Percentiles rank a stretch among this genome's conserved stretches.
These are phyloP conservation scores for Raphanus sativus DNA, from an alignment of 345 rosid species.

Conservation along the genomic window DNA sequence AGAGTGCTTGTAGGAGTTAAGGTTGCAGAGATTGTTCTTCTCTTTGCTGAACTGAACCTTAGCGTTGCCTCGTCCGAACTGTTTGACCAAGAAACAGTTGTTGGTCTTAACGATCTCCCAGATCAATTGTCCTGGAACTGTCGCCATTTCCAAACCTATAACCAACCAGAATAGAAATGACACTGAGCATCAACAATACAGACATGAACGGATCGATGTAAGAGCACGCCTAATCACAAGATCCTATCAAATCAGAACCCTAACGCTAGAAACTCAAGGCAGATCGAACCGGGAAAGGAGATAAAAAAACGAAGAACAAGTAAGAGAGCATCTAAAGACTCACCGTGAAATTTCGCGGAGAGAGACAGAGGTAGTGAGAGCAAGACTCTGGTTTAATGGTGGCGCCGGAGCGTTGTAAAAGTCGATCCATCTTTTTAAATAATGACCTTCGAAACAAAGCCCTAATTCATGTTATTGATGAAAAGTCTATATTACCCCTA, in stretches of 20 bases:
- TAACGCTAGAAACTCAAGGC: background rate
- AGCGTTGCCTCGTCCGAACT: constrained; percentile 70
- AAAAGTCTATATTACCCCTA: constrained; percentile 17
- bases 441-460: constrained; percentile 10
- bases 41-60: constrained; percentile 70
- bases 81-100: constrained; percentile 71
- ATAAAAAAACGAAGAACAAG: no score
- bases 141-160: constrained; percentile 50
- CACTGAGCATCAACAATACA: background rate
- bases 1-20: constrained; percentile 77
- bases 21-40: constrained; percentile 68
- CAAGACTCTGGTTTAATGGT: constrained; percentile 9
- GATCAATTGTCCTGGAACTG: constrained; percentile 69
- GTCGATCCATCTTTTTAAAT: constrained; percentile 31
- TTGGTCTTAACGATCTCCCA: constrained; percentile 85
- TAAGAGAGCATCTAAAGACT: background rate
- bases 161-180: background rate
- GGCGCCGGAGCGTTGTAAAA: constrained; percentile 32
- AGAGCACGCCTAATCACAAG: background rate
- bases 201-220: background rate
- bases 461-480: background rate
- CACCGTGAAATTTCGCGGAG: constrained; percentile 25
- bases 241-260: background rate
- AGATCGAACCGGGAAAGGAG: background rate
- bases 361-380: background rate